Evolutionary conservation across 495 filamentous ascomycete species (phyloP), one percentile per base, ranked within the genome.

Genomic region (Bombardia bombarda): DNA sequence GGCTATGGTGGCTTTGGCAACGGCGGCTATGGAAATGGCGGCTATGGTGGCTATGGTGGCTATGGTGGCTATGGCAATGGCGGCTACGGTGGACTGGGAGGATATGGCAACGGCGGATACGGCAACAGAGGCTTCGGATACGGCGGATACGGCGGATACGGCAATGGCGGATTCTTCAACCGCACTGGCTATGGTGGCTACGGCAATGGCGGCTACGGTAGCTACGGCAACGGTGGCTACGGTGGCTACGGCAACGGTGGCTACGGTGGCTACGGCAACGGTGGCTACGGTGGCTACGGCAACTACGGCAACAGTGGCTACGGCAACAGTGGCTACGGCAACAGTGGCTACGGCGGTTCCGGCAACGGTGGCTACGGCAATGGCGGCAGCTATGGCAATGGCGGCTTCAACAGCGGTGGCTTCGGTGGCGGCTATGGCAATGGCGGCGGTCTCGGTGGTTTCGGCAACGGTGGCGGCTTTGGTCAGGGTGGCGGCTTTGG

Each of bases 321-420:
- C 21, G 40, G 20, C 3, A 5, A 26, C 20, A 20, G 31, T 34
- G 31, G 20, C 30, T 3, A 7, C 13, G 30, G 26, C 25, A 13
- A 40, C 21, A 26, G 32, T n/a, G 31, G 37, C 19, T 32, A 41
- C 18, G 45, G 32, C 20, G 45, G 45, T 16, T 17, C 26, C 13
- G 35, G 28, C 18, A 3, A 34, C 8, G 36, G n/a, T 19, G 46
- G 39, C 17, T 18, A 39, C 25, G 24, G 23, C 22, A 23, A 24
- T 7, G 2, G 38, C 19, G 40, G 33, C 16, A 35, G 32, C 7
- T 35, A 45, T 23, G 32, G 23, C 23, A 24, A 30, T 13, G 7
- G 3, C 13, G 25, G 18, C 16, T n/a, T n/a, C 19, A 10, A 14
- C 17, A 12, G 28, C 2, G 35, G 35, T 23, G 10, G 17, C 4